Base-by-base conservation (phyloP, 306 rosid genomes). In the Castanea mollissima region DNA sequence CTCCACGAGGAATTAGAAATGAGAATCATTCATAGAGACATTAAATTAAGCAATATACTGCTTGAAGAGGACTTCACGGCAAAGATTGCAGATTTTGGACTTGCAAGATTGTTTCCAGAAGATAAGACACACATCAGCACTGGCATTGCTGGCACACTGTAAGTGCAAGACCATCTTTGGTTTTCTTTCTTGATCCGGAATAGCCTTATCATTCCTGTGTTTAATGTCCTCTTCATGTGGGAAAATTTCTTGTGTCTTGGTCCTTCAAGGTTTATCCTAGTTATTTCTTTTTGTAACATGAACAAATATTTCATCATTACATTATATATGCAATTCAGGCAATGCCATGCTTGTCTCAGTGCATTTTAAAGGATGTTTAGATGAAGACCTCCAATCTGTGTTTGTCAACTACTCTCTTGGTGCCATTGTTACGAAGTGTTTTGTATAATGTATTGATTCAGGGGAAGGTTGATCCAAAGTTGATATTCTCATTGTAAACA, bases 1-100 rank as follows among this genome's bases (percentile, higher is more conserved):
- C 91, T 91, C 71, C 95, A 89, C 4, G 95, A 89, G 83, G 95
- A 89, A 84, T 85, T 90, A 2, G 74, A 55, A 38, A 56, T 87
- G 73, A 86, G 95, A 80, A 89, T 91, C 68, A 91, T 91, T 83
- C 95, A 91, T 69, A 87, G 95, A 64, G 95, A 91, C 73, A 87
- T 89, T 65, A 91, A 91, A 54, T 80, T 85, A 52, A 89, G 95
- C 81, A 91, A 91, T 67, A 55, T 91, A 57, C 44, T 91, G 49
- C 91, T 91, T 21, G 91, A 89, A 13, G 80, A 85, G 49, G 80
- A 91, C 35, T 87, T 88, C 83, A 79, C 78, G 10, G 78, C 95
- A 11, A 91, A 88, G 84, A 87, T 91, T 74, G 95, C 91, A 13
- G 92, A 91, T 85, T 91, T 91, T 74, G 95, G 95, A 76, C 91